Conservation (phyloP, 1,284 basidiomycete species). For the Singerocomus inundabilis region DNA sequence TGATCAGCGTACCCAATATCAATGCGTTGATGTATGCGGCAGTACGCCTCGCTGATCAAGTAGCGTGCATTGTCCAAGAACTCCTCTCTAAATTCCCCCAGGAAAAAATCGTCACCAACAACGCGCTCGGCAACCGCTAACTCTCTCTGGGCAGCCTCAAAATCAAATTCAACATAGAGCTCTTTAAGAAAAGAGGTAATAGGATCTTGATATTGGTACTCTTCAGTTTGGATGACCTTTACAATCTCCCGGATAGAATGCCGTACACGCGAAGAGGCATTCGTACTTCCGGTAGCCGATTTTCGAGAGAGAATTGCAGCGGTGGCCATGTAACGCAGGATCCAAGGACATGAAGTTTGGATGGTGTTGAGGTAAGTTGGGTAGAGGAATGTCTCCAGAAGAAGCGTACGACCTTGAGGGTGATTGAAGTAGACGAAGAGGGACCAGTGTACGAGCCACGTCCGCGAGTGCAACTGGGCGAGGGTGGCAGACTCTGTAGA, state of each 20-base stretch:
- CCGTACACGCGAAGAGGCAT: conserved; percentile 68
- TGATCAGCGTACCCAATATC: conserved; percentile 77
- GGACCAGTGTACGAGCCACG: conserved; percentile 98
- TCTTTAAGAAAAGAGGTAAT: conserved; percentile 92
- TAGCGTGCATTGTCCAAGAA: conserved; percentile 96
- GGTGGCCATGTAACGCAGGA: conserved; percentile 91
- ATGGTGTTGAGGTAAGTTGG: conserved; percentile 98
- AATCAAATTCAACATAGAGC: conserved; percentile 92
- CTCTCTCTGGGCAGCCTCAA: conserved; percentile 85
- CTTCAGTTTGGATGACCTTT: conserved; percentile 88
- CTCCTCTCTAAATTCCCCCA: conserved; percentile 85
- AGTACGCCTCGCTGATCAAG: conserved; percentile 96
- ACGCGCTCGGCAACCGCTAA: conserved; percentile 80
- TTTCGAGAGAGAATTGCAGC: conserved; percentile 92
- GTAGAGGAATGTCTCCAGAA: conserved; percentile 95
- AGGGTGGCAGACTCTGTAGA: conserved; percentile 63
- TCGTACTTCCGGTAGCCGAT: conserved; percentile 47
- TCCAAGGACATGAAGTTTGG: conserved; percentile 94
- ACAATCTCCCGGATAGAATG: conserved; percentile 87
- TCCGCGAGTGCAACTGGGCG: conserved; percentile 88
- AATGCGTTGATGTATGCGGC: conserved; percentile 94
- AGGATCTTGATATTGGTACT: conserved; percentile 94
- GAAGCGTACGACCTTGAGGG: conserved; percentile 85
- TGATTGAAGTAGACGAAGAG: conserved; percentile 99
- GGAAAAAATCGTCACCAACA: conserved; percentile 92